A percentile compares a stretch with the other conserved stretches of the same genome.
Conservation (phyloP, 2,329 filamentous ascomycete species). For the Pestalotiopsis sp. region DNA sequence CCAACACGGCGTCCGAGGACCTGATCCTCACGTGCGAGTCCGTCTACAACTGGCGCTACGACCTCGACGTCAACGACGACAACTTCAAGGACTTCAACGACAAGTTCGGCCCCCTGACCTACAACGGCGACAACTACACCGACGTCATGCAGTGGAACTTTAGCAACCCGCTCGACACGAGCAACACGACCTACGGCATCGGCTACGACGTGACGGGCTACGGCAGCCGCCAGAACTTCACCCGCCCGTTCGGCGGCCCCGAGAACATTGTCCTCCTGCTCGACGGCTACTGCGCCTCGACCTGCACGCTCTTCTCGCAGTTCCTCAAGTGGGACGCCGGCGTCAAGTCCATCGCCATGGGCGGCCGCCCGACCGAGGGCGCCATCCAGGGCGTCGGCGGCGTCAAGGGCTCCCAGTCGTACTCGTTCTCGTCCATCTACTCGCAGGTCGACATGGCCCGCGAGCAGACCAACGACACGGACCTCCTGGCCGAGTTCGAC, state of each 20-base stretch:
- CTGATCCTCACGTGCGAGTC: constrained; percentile 47
- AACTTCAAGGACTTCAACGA: constrained; percentile 52
- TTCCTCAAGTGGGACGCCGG: constrained; percentile 54
- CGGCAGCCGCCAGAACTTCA: constrained; percentile 46
- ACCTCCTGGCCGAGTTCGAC: constrained; percentile 29
- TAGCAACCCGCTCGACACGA: constrained; percentile 41
- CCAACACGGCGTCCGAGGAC: constrained; percentile 26
- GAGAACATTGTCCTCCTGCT: constrained; percentile 63
- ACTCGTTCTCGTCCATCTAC: constrained; percentile 33
- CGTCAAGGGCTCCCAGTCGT: constrained; percentile 51
- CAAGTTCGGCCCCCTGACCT: constrained; percentile 43
- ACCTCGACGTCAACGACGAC: constrained; percentile 48
- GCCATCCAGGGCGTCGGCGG: constrained; percentile 58
- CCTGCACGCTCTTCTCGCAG: constrained; percentile 59
- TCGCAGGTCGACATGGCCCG: constrained; percentile 27
- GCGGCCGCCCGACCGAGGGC: constrained; percentile 48
- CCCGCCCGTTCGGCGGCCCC: constrained; percentile 53
- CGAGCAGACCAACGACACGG: constrained; percentile 28
- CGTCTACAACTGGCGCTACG: constrained; percentile 53
- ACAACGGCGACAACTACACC: constrained; percentile 57
- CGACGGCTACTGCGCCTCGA: constrained; percentile 61
- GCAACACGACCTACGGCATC: constrained; percentile 42
- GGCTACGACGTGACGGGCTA: constrained; percentile 54
- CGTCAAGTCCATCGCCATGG: constrained; percentile 57
- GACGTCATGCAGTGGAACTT: constrained; percentile 54